Evolutionary conservation across 148 eudicot genomes (phyloP).

Genomic region (Camellia lanceoleosa): DNA sequence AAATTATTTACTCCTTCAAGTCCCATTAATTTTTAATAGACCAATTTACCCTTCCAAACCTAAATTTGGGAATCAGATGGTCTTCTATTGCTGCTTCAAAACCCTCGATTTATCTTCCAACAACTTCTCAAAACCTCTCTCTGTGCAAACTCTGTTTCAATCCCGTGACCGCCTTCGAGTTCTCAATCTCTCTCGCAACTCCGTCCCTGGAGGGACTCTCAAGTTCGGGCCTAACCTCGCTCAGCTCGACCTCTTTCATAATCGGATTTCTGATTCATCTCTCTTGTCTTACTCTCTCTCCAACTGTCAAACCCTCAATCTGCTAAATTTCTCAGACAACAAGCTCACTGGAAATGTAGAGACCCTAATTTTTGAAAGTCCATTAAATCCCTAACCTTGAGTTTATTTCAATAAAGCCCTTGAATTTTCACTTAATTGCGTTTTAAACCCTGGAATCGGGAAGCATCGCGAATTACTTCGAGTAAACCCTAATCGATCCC

Average conservation of each 20-base stretch:
- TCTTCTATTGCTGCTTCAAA: slow-evolving; percentile 24
- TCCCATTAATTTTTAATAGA: no score
- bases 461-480: no score
- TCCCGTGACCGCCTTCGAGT: slow-evolving; percentile 22
- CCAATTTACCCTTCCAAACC: no score
- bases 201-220: slow-evolving; percentile 25
- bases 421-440: no score
- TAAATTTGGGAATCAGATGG: no score
- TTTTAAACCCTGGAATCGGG: no score
- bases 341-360: slow-evolving; percentile 31
- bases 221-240: slow-evolving; percentile 29
- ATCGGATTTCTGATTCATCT: slow-evolving; percentile 27
- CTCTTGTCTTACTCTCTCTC: slow-evolving; percentile 28
- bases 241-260: slow-evolving; percentile 33
- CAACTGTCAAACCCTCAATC: slow-evolving; percentile 35
- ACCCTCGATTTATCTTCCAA: slow-evolving; percentile 40
- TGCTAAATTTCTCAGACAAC: slow-evolving; percentile 37
- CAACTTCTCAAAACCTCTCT: slow-evolving; percentile 32
- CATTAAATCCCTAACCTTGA: no score
- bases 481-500: no score
- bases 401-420: no score
- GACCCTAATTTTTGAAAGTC: no score
- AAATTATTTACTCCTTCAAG: no score
- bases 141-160: slow-evolving; percentile 14
- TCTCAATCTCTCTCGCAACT: slow-evolving; percentile 37